Base-by-base conservation (phyloP, 352 stramenopile species). In the Globisporangium yorkense region DNA sequence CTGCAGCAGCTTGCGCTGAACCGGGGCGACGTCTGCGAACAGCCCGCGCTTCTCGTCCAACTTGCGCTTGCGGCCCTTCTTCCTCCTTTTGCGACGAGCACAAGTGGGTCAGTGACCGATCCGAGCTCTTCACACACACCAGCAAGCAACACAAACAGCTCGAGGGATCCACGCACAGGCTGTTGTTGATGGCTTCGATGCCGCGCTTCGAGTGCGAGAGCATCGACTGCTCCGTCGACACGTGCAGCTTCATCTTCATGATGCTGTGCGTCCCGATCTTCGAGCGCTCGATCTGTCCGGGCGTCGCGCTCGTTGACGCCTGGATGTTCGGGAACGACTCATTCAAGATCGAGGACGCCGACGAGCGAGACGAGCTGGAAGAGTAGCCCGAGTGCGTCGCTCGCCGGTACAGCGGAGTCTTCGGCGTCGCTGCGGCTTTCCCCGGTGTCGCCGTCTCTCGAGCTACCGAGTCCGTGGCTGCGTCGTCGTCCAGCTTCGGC, bases 141-240 rank as follows among this genome's bases (percentile, higher is more conserved):
- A 21, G 33, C 12, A 48, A 41, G n/a, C 40, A 58, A 5, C 40
- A 16, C 15, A 51, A 29, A 2, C 24, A 40, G 29, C 16, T 20
- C 3, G 8, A 58, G 13, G n/a, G 33, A 53, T 37, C 0, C 15
- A 69, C 63, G 29, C 72, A 89, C 80, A 94, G 64, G 39, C 74
- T 89, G 59, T 92, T 87, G 64, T 94, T 94, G 63, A 94, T 94
- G 2, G 80, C 75, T 43, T 88, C 74, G 15, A 92, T 85, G 33
- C 90, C 75, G 20, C 77, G 77, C 43, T 84, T 84, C 2, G 75
- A 70, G 39, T 87, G 70, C 39, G 68, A 74, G 13, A 66, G 55
- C 29, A 66, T 58, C n/a, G 69, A 77, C 0, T 70, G 24, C 41
- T 79, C 78, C 39, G 83, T 83, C 10, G 74, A 68, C 8, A 79